Evolutionary conservation across 1,284 basidiomycete genomes (phyloP).

Genomic region (Fistulina hepatica): DNA sequence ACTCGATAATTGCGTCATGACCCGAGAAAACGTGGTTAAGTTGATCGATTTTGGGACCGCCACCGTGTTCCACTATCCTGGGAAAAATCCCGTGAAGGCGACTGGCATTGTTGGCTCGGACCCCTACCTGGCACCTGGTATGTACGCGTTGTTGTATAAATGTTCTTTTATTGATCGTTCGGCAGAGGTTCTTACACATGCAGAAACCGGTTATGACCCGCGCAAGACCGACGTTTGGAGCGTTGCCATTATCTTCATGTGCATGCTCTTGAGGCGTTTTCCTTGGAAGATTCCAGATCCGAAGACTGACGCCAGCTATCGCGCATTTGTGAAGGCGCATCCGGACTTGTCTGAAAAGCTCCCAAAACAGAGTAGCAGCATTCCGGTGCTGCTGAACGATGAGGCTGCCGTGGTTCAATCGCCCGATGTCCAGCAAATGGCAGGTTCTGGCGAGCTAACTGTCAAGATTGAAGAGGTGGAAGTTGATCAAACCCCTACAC

Average conservation of each 20-base stretch:
- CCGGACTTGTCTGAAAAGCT: slow-evolving; percentile 86
- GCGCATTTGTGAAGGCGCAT: slow-evolving; percentile 86
- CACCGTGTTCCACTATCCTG: slow-evolving; percentile 97
- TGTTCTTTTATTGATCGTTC: slow-evolving; percentile 26
- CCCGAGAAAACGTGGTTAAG: slow-evolving; percentile 87
- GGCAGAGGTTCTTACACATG: slow-evolving; percentile 34
- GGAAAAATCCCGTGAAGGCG: slow-evolving; percentile 63
- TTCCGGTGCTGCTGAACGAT: no score
- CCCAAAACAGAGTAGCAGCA: no score
- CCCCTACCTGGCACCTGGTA: slow-evolving; percentile 97
- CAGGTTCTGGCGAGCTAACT: no score
- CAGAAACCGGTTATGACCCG: slow-evolving; percentile 46
- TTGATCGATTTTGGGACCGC: slow-evolving; percentile 99
- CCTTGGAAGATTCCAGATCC: slow-evolving; percentile 98
- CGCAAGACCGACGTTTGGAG: slow-evolving; percentile 98
- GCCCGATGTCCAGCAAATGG: no score
- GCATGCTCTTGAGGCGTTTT: slow-evolving; percentile 96
- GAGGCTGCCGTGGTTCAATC: no score
- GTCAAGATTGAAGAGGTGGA: no score
- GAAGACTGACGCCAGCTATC: slow-evolving; percentile 87
- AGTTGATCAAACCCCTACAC: no score
- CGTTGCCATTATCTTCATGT: slow-evolving; percentile 97
- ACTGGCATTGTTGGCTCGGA: slow-evolving; percentile 95
- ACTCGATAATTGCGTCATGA: slow-evolving; percentile 99
- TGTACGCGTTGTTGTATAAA: slow-evolving; percentile 32